Percentiles rank a stretch among this genome's conserved stretches.
phyloP scores from a whole-genome alignment of 2,329 filamentous ascomycete species.

The Dendryphion nanum region DNA sequence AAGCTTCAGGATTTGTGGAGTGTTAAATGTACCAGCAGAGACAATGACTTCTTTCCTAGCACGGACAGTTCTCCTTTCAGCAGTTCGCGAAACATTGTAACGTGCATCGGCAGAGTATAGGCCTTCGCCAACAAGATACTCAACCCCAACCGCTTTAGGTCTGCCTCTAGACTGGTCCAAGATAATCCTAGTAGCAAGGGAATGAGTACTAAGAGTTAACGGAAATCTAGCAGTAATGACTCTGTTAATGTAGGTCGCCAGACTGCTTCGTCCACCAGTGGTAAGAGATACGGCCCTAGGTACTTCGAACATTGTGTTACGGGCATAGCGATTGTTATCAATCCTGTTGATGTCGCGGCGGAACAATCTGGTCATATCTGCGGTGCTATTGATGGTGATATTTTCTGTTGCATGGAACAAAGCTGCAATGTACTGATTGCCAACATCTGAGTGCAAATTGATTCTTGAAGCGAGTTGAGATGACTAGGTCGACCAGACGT shows the following conservation, averaged over 20 bases:
- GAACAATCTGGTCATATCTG: background rate
- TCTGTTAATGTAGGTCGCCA: slow-evolving; percentile 53
- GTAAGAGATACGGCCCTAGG: slow-evolving; percentile 55
- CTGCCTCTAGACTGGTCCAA: slow-evolving; percentile 61
- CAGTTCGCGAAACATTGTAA: slow-evolving; percentile 30
- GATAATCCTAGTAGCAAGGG: slow-evolving; percentile 61
- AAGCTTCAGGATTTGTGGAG: slow-evolving; percentile 62
- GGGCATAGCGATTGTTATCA: slow-evolving; percentile 7
- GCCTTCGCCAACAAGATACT: slow-evolving; percentile 37
- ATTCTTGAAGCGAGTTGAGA: background rate
- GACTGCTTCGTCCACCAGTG: slow-evolving; percentile 47
- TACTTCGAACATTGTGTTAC: slow-evolving; percentile 48
- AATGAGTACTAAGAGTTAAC: slow-evolving; percentile 57
- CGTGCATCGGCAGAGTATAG: slow-evolving; percentile 40
- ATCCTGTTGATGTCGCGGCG: slow-evolving; percentile 10
- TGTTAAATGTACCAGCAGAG: slow-evolving; percentile 57
- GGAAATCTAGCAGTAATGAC: slow-evolving; percentile 49
- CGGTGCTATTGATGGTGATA: background rate
- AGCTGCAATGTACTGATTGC: background rate
- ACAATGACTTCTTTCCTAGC: slow-evolving; percentile 25
- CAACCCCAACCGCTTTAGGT: slow-evolving; percentile 44
- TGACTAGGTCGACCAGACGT: too few species aligned
- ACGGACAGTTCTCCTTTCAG: slow-evolving; percentile 15
- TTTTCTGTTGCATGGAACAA: background rate
- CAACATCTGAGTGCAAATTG: background rate